Evolutionary conservation across 1,139 yeast species (phyloP), one percentile per base, ranked within the genome.

Genomic region (Candida mesenterica): DNA sequence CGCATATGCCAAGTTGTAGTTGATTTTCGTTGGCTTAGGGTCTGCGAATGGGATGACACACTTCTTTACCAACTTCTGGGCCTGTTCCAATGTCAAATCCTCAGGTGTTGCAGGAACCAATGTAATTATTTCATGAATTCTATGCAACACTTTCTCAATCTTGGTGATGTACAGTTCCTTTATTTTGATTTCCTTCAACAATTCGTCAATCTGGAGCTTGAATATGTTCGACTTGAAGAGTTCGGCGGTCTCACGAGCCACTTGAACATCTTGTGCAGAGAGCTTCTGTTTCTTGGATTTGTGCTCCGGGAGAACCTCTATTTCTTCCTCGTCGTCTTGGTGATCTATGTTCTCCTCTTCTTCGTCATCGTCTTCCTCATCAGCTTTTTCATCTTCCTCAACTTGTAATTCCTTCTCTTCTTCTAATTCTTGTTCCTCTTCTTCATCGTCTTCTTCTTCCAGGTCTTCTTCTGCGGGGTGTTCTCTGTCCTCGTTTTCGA

Each of bases 241-340:
- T 55, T 89, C 97, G 0, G 96, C 94, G 0, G 97, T 86, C 57
- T 90, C 97, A 50, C 96, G 72, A 0, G 97, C 96, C 3, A 85
- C 73, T 53, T 90, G 96, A 31, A 90, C 79, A 40, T 92, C 96
- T 50, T 87, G 92, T 1, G 96, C 87, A 0, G 88, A 71, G 24
- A 80, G 59, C 41, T 53, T 57, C 38, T 64, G 71, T 40, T 62
- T 67, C 44, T 65, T 65, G 39, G 44, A 7, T 40, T 16, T 12
- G 17, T 28, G 10, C 15, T 18, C 29, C 3, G 33, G 32, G 18
- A 15, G 42, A 12, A 41, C 41, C 49, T 30, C 27, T 15, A 28
- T 31, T 5, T 33, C 35, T 15, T 32, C 37, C 12, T 48, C 39
- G 27, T 32, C 41, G 5, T 25, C 28, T 12, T 12, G 15, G 10